phyloP scores from a whole-genome alignment of 352 stramenopile genomes.

The Peronosclerospora sorghi region DNA sequence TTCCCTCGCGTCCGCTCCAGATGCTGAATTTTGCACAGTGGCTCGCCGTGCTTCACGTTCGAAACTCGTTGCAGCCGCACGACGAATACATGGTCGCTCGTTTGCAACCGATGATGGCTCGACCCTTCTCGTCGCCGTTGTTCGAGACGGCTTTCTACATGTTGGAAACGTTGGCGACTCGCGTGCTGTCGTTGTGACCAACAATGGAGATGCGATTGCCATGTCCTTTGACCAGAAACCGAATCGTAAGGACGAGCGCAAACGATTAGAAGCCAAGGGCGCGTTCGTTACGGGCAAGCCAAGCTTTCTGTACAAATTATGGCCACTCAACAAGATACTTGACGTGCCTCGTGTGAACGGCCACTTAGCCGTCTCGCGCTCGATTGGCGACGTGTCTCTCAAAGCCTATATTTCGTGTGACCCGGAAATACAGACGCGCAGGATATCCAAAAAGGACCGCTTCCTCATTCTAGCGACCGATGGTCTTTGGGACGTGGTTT shows the following conservation, averaged over 20 bases:
- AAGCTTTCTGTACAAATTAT: slow-evolving; percentile 55
- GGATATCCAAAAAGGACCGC: slow-evolving; percentile 41
- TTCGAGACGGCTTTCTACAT: slow-evolving; percentile 54
- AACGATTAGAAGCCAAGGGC: slow-evolving; percentile 59
- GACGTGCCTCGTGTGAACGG: slow-evolving; percentile 78
- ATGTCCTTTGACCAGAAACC: slow-evolving; percentile 79
- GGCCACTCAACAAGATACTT: slow-evolving; percentile 63
- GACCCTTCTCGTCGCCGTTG: slow-evolving; percentile 66
- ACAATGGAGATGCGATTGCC: slow-evolving; percentile 36
- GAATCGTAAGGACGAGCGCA: slow-evolving; percentile 58
- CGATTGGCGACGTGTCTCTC: slow-evolving; percentile 70
- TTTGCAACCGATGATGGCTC: slow-evolving; percentile 70
- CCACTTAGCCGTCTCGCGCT: slow-evolving; percentile 66
- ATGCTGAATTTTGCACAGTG: slow-evolving; percentile 60
- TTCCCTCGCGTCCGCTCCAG: slow-evolving; percentile 7
- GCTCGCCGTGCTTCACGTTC: slow-evolving; percentile 31
- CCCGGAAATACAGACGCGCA: slow-evolving; percentile 59
- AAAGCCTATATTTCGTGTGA: slow-evolving; percentile 71
- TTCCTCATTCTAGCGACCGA: slow-evolving; percentile 77
- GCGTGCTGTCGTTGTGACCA: slow-evolving; percentile 53
- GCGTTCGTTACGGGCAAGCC: slow-evolving; percentile 54
- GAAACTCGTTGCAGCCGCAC: slow-evolving; percentile 10
- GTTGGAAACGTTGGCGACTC: slow-evolving; percentile 81
- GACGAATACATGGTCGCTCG: slow-evolving; percentile 19
- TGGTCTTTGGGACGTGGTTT: slow-evolving; percentile 78